Evolutionary conservation across 306 rosid species (phyloP).

Genomic region (Cyclanthera cordifolia): DNA sequence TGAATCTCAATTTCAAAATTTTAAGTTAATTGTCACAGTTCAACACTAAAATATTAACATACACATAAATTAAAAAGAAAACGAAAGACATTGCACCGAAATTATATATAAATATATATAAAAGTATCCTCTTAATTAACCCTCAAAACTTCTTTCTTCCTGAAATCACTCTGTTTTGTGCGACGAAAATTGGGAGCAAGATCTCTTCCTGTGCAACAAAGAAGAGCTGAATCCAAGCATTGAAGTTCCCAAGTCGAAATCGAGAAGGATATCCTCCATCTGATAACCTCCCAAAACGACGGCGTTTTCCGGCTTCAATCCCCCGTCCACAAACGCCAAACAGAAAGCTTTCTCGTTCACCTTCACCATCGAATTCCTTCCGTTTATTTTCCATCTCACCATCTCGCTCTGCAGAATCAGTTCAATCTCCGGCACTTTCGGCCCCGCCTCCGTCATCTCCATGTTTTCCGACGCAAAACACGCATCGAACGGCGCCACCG

Average conservation of each 20-base stretch:
- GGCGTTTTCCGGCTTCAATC: constrained; percentile 24
- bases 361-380: constrained; percentile 58
- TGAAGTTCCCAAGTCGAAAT: constrained; percentile 47
- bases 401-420: constrained; percentile 61
- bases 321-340: constrained; percentile 65
- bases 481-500: constrained; percentile 42
- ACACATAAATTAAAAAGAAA: too few species aligned
- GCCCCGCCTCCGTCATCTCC: constrained; percentile 12
- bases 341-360: constrained; percentile 40
- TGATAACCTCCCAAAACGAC: constrained; percentile 67
- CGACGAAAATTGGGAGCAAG: constrained; percentile 26
- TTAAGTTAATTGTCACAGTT: not conserved
- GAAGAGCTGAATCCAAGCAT: constrained; percentile 64
- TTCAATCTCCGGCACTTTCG: constrained; percentile 42
- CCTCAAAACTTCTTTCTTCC: too few species aligned
- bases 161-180: not conserved
- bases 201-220: constrained; percentile 18
- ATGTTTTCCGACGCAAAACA: constrained; percentile 28
- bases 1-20: not conserved
- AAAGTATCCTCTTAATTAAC: not conserved
- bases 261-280: constrained; percentile 48
- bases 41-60: not conserved
- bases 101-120: too few species aligned
- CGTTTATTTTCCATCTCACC: constrained; percentile 58
- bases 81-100: too few species aligned